phyloP scores from a whole-genome alignment of 129 eudicot genomes.

The Helichrysum umbraculigerum region DNA sequence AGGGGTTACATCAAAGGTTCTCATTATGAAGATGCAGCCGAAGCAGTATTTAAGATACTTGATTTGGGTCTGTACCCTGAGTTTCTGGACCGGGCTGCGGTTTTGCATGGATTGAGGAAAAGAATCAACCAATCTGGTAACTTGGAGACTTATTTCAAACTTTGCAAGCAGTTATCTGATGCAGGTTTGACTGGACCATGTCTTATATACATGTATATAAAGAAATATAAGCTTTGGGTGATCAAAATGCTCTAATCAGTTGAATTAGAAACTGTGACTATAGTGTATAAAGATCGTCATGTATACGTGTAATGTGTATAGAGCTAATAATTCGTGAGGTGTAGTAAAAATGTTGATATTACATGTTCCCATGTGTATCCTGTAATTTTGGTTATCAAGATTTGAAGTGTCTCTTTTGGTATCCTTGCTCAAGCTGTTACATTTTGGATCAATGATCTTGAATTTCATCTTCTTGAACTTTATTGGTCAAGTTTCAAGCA shows the following conservation, averaged over 20 bases:
- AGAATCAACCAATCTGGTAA: constrained; percentile 57
- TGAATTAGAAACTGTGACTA: background rate
- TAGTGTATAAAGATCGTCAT: constrained; percentile 14
- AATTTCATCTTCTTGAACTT: background rate
- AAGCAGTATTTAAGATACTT: constrained; percentile 72
- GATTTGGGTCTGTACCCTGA: constrained; percentile 72
- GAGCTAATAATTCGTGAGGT: constrained; percentile 31
- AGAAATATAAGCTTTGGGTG: constrained; percentile 75
- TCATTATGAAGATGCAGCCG: constrained; percentile 74
- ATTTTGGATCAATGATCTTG: constrained; percentile 11
- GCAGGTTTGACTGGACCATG: constrained; percentile 75
- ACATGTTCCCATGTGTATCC: constrained; percentile 18
- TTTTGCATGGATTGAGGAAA: constrained; percentile 72
- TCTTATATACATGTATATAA: constrained; percentile 72
- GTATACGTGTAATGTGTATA: constrained; percentile 35
- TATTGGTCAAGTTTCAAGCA: constrained; percentile 4
- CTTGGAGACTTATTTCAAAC: constrained; percentile 59
- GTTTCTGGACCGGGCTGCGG: constrained; percentile 73
- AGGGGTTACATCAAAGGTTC: constrained; percentile 91
- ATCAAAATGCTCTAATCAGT: constrained; percentile 57
- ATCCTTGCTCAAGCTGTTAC: background rate
- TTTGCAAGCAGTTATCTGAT: constrained; percentile 76
- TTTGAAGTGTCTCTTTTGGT: background rate
- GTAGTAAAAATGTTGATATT: constrained; percentile 28
- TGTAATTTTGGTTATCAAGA: constrained; percentile 12